These are phyloP conservation scores for Starmera stellimalicola DNA, from an alignment of 1,139 yeast species.

Conservation along the genomic window DNA sequence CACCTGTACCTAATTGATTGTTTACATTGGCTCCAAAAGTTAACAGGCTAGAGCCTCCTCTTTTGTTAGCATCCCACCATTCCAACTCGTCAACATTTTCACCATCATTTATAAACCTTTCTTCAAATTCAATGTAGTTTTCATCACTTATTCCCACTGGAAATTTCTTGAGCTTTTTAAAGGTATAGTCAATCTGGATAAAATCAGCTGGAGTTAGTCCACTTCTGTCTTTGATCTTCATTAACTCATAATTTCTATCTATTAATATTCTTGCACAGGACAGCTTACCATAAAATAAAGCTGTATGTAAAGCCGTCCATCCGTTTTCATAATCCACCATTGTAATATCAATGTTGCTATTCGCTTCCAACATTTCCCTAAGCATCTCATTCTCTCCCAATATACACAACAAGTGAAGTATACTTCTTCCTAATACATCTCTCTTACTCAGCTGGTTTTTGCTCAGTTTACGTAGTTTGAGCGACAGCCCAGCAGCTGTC, in stretches of 20 bases:
- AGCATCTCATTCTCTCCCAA: constrained; percentile 42
- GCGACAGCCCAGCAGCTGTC: constrained; percentile 3
- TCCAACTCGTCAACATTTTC: constrained; percentile 6
- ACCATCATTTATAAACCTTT: constrained; percentile 9
- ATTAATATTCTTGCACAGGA: constrained; percentile 44
- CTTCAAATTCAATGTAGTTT: constrained; percentile 12
- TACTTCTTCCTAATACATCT: constrained; percentile 69
- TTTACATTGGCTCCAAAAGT: constrained; percentile 62
- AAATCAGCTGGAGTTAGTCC: constrained; percentile 58
- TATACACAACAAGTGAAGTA: constrained; percentile 49
- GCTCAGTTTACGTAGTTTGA: constrained; percentile 23
- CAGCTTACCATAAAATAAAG: constrained; percentile 49
- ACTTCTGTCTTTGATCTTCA: constrained; percentile 54
- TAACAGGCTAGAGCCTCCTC: constrained; percentile 54
- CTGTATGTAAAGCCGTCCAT: constrained; percentile 75
- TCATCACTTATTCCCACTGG: constrained; percentile 16
- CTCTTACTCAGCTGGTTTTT: constrained; percentile 37
- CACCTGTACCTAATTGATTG: constrained; percentile 61
- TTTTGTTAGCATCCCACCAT: constrained; percentile 19
- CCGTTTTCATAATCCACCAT: constrained; percentile 66
- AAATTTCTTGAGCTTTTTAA: constrained; percentile 14
- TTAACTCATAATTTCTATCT: constrained; percentile 20
- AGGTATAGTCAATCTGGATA: constrained; percentile 17
- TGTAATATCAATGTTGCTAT: constrained; percentile 35
- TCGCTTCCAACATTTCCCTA: constrained; percentile 33